Evolutionary conservation across 768 basidiomycete genomes (phyloP).

Genomic region (Hericium coralloides): DNA sequence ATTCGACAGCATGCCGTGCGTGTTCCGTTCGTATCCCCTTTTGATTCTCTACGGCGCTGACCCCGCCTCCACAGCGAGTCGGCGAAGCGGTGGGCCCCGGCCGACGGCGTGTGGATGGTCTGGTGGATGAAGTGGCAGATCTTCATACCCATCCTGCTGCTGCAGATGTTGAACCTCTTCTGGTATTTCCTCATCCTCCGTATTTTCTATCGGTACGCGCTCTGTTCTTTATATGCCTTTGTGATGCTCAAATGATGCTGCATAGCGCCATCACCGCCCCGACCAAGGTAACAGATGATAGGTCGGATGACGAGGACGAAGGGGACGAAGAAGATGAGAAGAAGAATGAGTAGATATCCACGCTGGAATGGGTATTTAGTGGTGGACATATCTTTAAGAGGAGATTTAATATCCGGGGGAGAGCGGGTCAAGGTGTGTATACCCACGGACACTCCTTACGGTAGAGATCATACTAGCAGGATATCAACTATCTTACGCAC

Average conservation of each 20-base stretch:
- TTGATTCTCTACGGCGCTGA: background rate
- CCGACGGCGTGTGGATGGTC: constrained; percentile 59
- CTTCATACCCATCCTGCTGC: constrained; percentile 59
- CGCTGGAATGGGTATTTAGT: too few relatives aligned
- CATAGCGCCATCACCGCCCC: constrained; percentile 43
- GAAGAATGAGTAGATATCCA: background rate
- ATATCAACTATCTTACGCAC: too few relatives aligned
- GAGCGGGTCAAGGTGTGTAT: background rate
- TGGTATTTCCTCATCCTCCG: constrained; percentile 87
- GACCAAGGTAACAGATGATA: constrained; percentile 47
- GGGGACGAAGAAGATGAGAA: constrained; percentile 18
- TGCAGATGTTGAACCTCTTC: constrained; percentile 85
- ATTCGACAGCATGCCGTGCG: constrained; percentile 67
- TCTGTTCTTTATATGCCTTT: background rate
- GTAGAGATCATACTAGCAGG: too few relatives aligned
- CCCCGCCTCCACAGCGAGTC: constrained; percentile 30
- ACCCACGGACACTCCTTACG: too few relatives aligned
- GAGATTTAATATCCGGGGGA: background rate
- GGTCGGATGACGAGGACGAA: constrained; percentile 63
- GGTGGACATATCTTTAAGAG: too few relatives aligned
- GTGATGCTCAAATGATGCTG: background rate
- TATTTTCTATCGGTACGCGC: constrained; percentile 59
- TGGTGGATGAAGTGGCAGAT: constrained; percentile 81
- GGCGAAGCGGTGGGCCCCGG: constrained; percentile 47
- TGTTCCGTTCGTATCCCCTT: constrained; percentile 9